phyloP scores from a whole-genome alignment of 2,329 filamentous ascomycete species.

The Hysterium pulicare region DNA sequence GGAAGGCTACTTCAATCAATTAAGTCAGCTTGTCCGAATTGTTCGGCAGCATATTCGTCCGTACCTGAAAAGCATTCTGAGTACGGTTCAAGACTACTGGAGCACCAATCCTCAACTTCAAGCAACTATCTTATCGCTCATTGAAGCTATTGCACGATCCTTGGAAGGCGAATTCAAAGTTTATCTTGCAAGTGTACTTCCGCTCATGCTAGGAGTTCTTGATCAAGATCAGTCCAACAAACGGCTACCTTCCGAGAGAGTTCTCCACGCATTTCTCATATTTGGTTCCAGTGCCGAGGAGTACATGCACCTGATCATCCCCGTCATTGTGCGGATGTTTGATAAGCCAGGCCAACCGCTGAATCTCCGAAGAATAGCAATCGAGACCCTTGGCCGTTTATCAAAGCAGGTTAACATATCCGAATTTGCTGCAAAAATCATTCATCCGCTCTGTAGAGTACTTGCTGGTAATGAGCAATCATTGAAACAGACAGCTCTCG shows the following conservation, averaged over 20 bases:
- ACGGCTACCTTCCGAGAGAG: slow-evolving; percentile 79
- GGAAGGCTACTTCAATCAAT: slow-evolving; percentile 96
- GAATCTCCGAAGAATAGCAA: slow-evolving; percentile 79
- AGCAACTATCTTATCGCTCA: slow-evolving; percentile 83
- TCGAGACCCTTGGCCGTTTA: slow-evolving; percentile 90
- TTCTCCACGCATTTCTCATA: slow-evolving; percentile 91
- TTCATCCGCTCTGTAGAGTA: slow-evolving; percentile 85
- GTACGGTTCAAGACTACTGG: slow-evolving; percentile 89
- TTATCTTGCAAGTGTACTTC: slow-evolving; percentile 82
- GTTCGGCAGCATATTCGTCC: slow-evolving; percentile 95
- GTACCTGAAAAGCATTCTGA: slow-evolving; percentile 81
- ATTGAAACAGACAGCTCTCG: slow-evolving; percentile 77
- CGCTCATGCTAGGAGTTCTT: slow-evolving; percentile 89
- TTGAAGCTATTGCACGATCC: slow-evolving; percentile 90
- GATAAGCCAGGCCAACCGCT: slow-evolving; percentile 80
- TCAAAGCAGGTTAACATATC: slow-evolving; percentile 96
- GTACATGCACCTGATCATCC: slow-evolving; percentile 98
- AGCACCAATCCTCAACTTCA: slow-evolving; percentile 75
- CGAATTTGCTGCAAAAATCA: slow-evolving; percentile 93
- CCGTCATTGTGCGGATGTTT: slow-evolving; percentile 90
- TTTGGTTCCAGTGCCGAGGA: slow-evolving; percentile 96
- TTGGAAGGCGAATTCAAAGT: slow-evolving; percentile 98
- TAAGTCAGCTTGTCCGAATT: slow-evolving; percentile 88
- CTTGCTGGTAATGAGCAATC: slow-evolving; percentile 69
- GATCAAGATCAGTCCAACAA: slow-evolving; percentile 78